A percentile compares a stretch with the other conserved stretches of the same genome.
phyloP scores from a whole-genome alignment of 2,329 filamentous ascomycete genomes.

The Thielaviopsis musarum region DNA sequence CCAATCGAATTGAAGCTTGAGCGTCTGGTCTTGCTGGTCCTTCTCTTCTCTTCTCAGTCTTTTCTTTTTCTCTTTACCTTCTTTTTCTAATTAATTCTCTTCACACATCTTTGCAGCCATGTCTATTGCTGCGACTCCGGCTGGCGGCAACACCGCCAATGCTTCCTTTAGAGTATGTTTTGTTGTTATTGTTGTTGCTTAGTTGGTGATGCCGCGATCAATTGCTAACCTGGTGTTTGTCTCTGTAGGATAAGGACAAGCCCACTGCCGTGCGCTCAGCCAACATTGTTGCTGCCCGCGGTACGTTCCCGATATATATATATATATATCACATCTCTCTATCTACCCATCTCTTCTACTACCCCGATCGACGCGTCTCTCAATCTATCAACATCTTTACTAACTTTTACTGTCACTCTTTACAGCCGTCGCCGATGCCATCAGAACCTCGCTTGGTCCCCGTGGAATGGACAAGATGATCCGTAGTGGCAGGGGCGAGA shows the following conservation, averaged over 20 bases:
- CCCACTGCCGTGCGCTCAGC: slow-evolving; percentile 87
- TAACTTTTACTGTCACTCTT: slow-evolving; percentile 12
- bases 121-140: slow-evolving; percentile 11
- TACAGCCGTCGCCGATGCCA: slow-evolving; percentile 86
- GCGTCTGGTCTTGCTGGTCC: slow-evolving; percentile 1
- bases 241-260: slow-evolving; percentile 75
- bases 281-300: slow-evolving; percentile 94
- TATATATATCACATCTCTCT: neutral
- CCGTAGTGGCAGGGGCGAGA: slow-evolving; percentile 87
- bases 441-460: slow-evolving; percentile 88
- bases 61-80: neutral
- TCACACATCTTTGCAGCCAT: slow-evolving; percentile 5
- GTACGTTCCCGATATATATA: slow-evolving; percentile 28
- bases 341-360: neutral
- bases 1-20: slow-evolving; percentile 16
- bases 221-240: slow-evolving; percentile 20
- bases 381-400: neutral
- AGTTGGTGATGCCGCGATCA: neutral
- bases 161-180: slow-evolving; percentile 38
- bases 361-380: neutral
- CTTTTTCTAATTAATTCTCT: neutral
- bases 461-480: slow-evolving; percentile 99
- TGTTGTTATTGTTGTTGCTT: neutral
- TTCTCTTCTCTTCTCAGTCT: neutral
- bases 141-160: slow-evolving; percentile 27